Base-by-base conservation (phyloP, 1,139 yeast species). In the Lodderomyces oxycetoniae region DNA sequence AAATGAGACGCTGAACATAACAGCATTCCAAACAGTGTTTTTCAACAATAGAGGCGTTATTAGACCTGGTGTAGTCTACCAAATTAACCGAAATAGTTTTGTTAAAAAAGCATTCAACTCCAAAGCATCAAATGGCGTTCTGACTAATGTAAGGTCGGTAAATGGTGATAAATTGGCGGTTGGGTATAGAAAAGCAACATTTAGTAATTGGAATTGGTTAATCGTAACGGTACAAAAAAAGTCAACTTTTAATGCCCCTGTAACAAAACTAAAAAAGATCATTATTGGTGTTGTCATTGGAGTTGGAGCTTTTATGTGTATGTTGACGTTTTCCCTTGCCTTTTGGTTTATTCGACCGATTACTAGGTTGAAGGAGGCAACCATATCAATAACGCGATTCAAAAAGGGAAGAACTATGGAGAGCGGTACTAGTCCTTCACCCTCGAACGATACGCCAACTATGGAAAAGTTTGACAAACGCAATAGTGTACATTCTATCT, bases 281-380 rank as follows among this genome's bases (percentile, higher is more conserved):
- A 79, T 86, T 39, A 72, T 82, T 32, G 95, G 93, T 2, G 79
- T 85, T 1, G 87, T 85, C 16, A 62, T 86, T 28, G 95, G 89
- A 1, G 76, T 86, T 20, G 89, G 94, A 2, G 85, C 67, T 0
- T 74, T 84, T 41, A 77, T 88, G 63, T 73, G 86, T 43, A 43
- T 85, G 2, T 58, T 84, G 12, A 86, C 96, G 1, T 74, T 88
- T 53, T 88, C 93, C 2, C 59, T 87, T 38, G 89, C 96, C 0
- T 85, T 86, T 37, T 79, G 79, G 66, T 89, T 91, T 27, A 91
- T 88, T 4, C 60, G 84, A 40, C 96, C 98, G 0, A 84, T 91
- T 35, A 74, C 87, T 26, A 70, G 79, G 40, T 69, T 89, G 29
- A 87, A 84, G 50, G 77, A 79, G 40, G 96, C 95, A 0, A 86